Percentiles rank a stretch among this genome's conserved stretches.
Evolutionary conservation across 495 filamentous ascomycete genomes (phyloP).

Genomic region (Penicillium coprophilum): DNA sequence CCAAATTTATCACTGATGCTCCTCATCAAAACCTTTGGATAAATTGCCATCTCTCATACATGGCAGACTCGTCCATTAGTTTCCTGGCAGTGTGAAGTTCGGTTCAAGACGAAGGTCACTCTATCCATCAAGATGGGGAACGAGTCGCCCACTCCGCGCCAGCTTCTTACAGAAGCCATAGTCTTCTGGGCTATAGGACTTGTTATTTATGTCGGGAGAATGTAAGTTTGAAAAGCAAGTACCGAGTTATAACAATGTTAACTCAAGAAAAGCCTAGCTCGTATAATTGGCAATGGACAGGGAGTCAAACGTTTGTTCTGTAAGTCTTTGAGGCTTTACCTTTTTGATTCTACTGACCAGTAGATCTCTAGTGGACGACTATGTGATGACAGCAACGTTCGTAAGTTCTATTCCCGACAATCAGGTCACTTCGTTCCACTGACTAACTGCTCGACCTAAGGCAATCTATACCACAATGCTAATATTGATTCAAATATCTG

Average conservation of each 20-base stretch:
- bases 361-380: conserved; percentile 48
- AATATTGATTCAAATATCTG: conserved; percentile 56
- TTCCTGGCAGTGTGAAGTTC: background rate
- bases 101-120: conserved; percentile 4
- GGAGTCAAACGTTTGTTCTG: conserved; percentile 33
- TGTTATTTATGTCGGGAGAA: conserved; percentile 33
- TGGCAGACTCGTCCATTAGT: background rate
- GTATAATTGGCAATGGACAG: conserved; percentile 34
- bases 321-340: conserved; percentile 34
- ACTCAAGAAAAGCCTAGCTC: conserved; percentile 26
- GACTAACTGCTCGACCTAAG: conserved; percentile 19
- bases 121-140: conserved; percentile 31
- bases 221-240: conserved; percentile 21
- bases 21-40: background rate
- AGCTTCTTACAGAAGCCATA: conserved; percentile 34
- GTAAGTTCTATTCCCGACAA: conserved; percentile 29
- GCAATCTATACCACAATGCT: conserved; percentile 56
- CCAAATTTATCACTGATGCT: conserved; percentile 2
- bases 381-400: conserved; percentile 55
- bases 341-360: conserved; percentile 10
- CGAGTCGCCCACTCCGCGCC: conserved; percentile 34
- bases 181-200: conserved; percentile 39
- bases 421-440: background rate
- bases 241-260: conserved; percentile 6
- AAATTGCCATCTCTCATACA: background rate